Evolutionary conservation across 306 rosid genomes (phyloP), one percentile per base, ranked within the genome.

Genomic region (Cicer arietinum): DNA sequence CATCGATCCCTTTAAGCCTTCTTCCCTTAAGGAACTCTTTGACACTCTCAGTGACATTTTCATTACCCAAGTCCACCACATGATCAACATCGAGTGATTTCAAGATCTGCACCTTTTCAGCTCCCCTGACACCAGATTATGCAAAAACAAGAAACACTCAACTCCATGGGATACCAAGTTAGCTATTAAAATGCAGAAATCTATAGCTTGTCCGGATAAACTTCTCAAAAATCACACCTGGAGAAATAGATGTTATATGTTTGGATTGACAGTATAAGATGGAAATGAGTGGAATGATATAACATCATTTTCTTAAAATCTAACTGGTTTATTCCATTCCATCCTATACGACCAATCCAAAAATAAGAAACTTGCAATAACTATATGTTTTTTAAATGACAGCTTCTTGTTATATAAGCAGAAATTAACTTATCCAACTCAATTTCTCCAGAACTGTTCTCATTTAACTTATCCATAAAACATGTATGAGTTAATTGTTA

Each of bases 1-100:
- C 97, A 76, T 94, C 97, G 43, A 94, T 78, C 80, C 97, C 99
- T 87, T 89, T 87, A 56, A 89, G 99, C 72, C 76, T 92, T 84
- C 85, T 88, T 48, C 84, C 48, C 82, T 80, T 85, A 60, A 94
- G 89, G 79, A 94, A 91, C 72, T 71, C 88, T 81, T 83, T 90
- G 78, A 90, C 90, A 81, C 88, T 92, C 65, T 81, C 85, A 37
- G 83, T 94, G 63, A 94, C 78, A 75, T 77, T 90, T 75, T 92
- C 80, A 65, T 53, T 50, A 60, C 78, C 68, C 53, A 87, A 81
- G 87, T 94, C 97, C 81, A 94, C 99, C 18, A 94, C 96, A 78
- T 89, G 99, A 84, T 94, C 97, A 80, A 89, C 86, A 57, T 95
- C 93, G 78, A 89, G 67, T 2, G 91, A 85, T 78, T 80, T 88